phyloP scores from a whole-genome alignment of 2,329 filamentous ascomycete species.

The Claviceps spartinae region DNA sequence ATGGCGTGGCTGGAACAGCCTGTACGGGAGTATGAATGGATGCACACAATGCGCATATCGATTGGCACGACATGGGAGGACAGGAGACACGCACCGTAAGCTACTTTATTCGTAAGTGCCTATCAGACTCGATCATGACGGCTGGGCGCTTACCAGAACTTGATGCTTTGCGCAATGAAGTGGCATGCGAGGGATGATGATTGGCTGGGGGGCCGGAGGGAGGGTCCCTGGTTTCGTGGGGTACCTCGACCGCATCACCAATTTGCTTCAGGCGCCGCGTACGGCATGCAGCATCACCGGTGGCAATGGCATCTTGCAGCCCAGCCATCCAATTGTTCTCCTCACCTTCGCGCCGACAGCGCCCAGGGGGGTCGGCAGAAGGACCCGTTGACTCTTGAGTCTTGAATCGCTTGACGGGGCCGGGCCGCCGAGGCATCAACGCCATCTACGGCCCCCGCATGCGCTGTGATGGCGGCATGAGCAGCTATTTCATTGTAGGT shows the following conservation, averaged over 20 bases:
- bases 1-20: no score
- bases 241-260: not conserved
- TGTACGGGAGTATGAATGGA: no score
- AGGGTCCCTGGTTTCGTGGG: no score
- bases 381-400: not conserved
- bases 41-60: no score
- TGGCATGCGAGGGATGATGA: not conserved
- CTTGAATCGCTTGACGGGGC: not conserved
- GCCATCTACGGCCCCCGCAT: not conserved
- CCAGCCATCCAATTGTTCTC: conserved; percentile 8
- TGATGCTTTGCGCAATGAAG: not conserved
- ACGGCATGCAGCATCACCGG: conserved; percentile 6
- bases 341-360: conserved; percentile 7
- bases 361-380: conserved; percentile 2
- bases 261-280: not conserved
- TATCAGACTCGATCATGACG: not conserved
- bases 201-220: not conserved
- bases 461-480: conserved; percentile 1
- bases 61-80: not conserved
- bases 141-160: not conserved
- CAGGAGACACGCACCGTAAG: no score
- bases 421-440: not conserved
- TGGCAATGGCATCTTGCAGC: conserved; percentile 9
- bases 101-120: not conserved
- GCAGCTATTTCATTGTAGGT: not conserved